Conservation (phyloP, 495 filamentous ascomycete species). For the Articulospora tetracladia region DNA sequence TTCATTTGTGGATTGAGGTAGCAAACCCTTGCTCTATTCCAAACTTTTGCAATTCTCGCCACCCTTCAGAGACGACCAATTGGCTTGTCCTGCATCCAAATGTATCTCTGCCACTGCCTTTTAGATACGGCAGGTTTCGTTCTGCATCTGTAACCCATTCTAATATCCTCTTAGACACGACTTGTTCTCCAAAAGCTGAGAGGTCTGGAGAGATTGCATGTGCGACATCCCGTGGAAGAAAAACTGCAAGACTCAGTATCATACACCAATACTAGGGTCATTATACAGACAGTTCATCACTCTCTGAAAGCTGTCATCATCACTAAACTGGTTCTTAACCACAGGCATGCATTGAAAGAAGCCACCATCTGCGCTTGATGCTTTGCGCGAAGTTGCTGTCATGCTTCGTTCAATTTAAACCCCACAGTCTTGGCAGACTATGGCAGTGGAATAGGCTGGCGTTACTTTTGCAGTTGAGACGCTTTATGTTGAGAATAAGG, state of each 20-base stretch:
- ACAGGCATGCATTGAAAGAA: slow-evolving; percentile 45
- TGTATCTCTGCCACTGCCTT: slow-evolving; percentile 39
- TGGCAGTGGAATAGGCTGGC: too few relatives aligned
- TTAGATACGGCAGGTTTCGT: slow-evolving; percentile 49
- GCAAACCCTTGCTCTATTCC: slow-evolving; percentile 41
- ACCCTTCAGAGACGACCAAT: slow-evolving; percentile 53
- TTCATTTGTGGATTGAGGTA: neutral
- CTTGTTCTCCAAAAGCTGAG: slow-evolving; percentile 38
- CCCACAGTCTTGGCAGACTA: too few relatives aligned
- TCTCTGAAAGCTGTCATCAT: slow-evolving; percentile 41
- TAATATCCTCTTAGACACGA: slow-evolving; percentile 42
- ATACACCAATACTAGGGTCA: neutral
- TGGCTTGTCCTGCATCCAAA: slow-evolving; percentile 45
- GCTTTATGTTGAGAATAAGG: too few relatives aligned
- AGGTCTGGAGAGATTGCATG: slow-evolving; percentile 35
- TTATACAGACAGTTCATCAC: slow-evolving; percentile 34
- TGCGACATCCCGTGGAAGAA: slow-evolving; percentile 36
- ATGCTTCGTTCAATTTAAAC: too few relatives aligned
- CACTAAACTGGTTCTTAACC: slow-evolving; percentile 43
- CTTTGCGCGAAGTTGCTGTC: neutral
- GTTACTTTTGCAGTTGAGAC: too few relatives aligned
- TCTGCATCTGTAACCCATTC: slow-evolving; percentile 55
- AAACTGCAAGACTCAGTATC: slow-evolving; percentile 31
- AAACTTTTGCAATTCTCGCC: slow-evolving; percentile 49
- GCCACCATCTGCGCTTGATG: slow-evolving; percentile 23